Percentiles rank a stretch among this genome's conserved stretches.
phyloP scores from a whole-genome alignment of 225 moss, liverwort and hornwort species.

The Bryoerythrophyllum caledonicum region DNA sequence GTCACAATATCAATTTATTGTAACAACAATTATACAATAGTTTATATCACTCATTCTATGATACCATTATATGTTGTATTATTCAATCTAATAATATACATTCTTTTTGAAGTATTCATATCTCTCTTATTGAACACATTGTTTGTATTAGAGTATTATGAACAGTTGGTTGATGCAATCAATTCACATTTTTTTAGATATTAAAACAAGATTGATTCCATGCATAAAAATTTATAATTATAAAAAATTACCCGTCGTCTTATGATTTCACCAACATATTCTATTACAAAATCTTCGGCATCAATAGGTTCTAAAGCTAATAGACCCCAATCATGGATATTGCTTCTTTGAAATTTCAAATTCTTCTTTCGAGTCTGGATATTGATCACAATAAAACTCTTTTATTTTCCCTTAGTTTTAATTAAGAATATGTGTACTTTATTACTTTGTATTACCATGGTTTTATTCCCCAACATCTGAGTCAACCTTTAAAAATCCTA shows the following conservation, averaged over 20 bases:
- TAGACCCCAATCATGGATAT: slow-evolving; percentile 92
- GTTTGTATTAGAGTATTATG: background rate
- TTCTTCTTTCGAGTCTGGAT: slow-evolving; percentile 69
- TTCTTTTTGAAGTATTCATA: background rate
- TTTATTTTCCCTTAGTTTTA: too few species aligned
- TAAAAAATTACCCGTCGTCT: slow-evolving; percentile 48
- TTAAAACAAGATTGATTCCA: background rate
- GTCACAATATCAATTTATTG: background rate
- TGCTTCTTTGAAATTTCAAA: slow-evolving; percentile 82
- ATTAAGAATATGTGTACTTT: too few species aligned
- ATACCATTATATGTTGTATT: background rate
- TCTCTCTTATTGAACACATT: background rate
- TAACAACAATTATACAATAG: background rate
- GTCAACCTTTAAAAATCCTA: too few species aligned
- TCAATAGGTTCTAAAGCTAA: slow-evolving; percentile 86
- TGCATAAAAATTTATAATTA: background rate
- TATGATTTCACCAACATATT: slow-evolving; percentile 91
- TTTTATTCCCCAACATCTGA: too few species aligned
- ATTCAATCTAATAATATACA: background rate
- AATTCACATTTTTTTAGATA: fast-evolving
- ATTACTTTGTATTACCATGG: too few species aligned
- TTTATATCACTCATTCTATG: background rate
- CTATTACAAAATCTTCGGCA: slow-evolving; percentile 90
- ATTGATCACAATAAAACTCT: background rate
- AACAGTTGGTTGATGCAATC: too few species aligned